Conservation (phyloP, 306 rosid species). For the Cucurbita pepo region DNA sequence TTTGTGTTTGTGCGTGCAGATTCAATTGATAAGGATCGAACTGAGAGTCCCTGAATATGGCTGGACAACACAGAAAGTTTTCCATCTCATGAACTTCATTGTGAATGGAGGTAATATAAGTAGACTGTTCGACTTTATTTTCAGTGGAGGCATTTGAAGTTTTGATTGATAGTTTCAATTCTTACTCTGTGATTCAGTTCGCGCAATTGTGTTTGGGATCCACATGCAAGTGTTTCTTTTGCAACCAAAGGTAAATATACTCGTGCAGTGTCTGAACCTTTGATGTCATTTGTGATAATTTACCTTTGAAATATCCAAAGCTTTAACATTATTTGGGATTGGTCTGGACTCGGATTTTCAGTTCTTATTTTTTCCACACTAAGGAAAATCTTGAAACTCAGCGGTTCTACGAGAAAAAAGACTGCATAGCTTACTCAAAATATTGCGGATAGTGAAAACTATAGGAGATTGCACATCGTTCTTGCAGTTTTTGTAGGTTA, state of each 20-base stretch:
- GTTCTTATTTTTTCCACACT: not conserved
- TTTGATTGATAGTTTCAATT: not conserved
- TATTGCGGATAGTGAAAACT: not conserved
- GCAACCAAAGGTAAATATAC: constrained; percentile 53
- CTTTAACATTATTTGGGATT: not conserved
- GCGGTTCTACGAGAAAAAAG: not conserved
- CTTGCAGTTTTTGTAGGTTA: not conserved
- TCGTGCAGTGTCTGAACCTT: not conserved
- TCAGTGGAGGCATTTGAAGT: not conserved
- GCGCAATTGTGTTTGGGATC: constrained; percentile 83
- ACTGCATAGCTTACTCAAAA: not conserved
- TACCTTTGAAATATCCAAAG: not conserved
- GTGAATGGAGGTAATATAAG: constrained; percentile 59
- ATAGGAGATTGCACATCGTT: not conserved
- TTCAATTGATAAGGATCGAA: constrained; percentile 84
- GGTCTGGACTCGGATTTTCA: not conserved
- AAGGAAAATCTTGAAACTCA: not conserved
- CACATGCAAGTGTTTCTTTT: constrained; percentile 54
- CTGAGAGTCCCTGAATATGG: constrained; percentile 90
- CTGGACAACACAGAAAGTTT: constrained; percentile 95
- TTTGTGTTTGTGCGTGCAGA: constrained; percentile 19
- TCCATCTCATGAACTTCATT: constrained; percentile 92
- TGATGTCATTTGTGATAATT: not conserved
- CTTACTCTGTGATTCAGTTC: constrained; percentile 36
- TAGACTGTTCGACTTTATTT: not conserved